Percentiles rank a stretch among this genome's conserved stretches.
Evolutionary conservation across 164 flowering plant genomes (phyloP).

Genomic region (Sextonia rubra): DNA sequence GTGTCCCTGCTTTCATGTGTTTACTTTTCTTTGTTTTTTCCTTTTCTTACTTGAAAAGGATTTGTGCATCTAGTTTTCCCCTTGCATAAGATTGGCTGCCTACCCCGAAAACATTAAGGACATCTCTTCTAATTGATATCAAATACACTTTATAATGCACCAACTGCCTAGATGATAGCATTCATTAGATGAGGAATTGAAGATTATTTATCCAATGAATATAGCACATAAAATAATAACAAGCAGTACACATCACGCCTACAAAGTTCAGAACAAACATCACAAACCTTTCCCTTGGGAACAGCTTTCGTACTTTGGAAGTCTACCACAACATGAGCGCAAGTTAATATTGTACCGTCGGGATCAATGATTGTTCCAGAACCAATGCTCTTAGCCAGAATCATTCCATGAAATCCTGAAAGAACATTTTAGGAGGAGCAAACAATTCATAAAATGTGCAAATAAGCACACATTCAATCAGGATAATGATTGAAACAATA

Average conservation of each 20-base stretch:
- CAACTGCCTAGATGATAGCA: no score
- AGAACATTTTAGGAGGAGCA: not conserved
- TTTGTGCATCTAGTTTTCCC: no score
- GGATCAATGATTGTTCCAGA: slow-evolving; percentile 83
- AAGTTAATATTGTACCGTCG: slow-evolving; percentile 90
- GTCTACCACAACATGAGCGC: slow-evolving; percentile 85
- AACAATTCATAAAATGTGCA: no score
- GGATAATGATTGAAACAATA: not conserved
- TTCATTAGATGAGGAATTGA: no score
- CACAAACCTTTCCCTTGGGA: slow-evolving; percentile 63
- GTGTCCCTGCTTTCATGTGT: no score
- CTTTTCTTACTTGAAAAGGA: no score
- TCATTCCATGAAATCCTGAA: slow-evolving; percentile 50
- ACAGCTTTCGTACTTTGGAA: slow-evolving; percentile 40
- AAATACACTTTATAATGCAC: no score
- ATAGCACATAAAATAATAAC: not conserved
- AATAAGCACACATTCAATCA: not conserved
- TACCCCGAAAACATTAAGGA: no score
- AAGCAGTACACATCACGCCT: not conserved
- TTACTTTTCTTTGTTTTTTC: no score
- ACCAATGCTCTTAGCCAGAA: slow-evolving; percentile 57
- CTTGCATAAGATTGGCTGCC: no score
- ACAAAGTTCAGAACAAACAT: not conserved
- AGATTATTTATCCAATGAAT: not conserved
- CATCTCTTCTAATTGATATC: no score